Evolutionary conservation across 495 filamentous ascomycete genomes (phyloP).

Genomic region (Sabuloglossum arenarium): DNA sequence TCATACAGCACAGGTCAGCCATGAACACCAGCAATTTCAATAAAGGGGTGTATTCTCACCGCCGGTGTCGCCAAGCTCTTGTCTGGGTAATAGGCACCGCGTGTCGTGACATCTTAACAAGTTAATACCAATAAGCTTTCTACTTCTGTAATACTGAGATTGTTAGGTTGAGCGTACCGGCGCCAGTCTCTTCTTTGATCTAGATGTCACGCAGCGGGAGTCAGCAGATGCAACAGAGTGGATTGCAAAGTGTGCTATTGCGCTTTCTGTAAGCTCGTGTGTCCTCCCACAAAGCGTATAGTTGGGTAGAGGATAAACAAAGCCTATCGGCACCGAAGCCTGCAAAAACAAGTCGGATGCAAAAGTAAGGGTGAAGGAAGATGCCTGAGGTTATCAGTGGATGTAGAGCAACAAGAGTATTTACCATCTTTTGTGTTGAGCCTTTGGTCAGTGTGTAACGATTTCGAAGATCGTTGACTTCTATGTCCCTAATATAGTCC

Average conservation of each 20-base stretch:
- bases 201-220: slow-evolving; percentile 78
- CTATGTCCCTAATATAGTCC: slow-evolving; percentile 94
- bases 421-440: slow-evolving; percentile 98
- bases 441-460: slow-evolving; percentile 96
- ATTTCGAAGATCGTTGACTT: slow-evolving; percentile 94
- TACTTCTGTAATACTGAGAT: slow-evolving; percentile 30
- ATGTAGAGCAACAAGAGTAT: slow-evolving; percentile 42
- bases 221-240: slow-evolving; percentile 96
- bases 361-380: slow-evolving; percentile 12
- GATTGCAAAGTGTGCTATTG: slow-evolving; percentile 37
- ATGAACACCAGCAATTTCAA: slow-evolving; percentile 3
- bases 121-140: slow-evolving; percentile 29
- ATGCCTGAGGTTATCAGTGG: slow-evolving; percentile 64
- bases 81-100: slow-evolving; percentile 89
- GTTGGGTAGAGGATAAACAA: slow-evolving; percentile 11
- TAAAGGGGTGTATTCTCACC: slow-evolving; percentile 30
- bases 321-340: slow-evolving; percentile 3
- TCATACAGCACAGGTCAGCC: slow-evolving; percentile 1
- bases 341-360: slow-evolving; percentile 19
- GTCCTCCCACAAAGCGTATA: slow-evolving; percentile 30
- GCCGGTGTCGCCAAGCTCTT: slow-evolving; percentile 89
- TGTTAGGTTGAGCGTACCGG: slow-evolving; percentile 69
- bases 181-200: slow-evolving; percentile 99
- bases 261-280: slow-evolving; percentile 69
- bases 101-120: slow-evolving; percentile 93